Conservation (phyloP, 2,329 filamentous ascomycete species). For the Rhynchosporium agropyri region DNA sequence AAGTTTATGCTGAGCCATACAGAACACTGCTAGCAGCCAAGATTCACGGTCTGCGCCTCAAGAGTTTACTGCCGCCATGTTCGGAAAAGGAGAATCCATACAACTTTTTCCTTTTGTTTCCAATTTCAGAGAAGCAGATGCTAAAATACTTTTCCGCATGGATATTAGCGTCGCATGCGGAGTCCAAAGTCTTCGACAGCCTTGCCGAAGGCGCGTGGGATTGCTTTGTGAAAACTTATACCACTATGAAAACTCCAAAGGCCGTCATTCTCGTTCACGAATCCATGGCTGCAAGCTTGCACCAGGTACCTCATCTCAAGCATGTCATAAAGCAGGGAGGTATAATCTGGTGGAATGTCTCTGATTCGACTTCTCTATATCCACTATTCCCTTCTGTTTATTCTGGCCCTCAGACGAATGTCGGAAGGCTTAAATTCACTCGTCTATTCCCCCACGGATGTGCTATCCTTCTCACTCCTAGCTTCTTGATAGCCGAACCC, state of each 20-base stretch:
- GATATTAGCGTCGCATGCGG: constrained; percentile 47
- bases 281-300: constrained; percentile 29
- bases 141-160: constrained; percentile 49
- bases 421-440: constrained; percentile 45
- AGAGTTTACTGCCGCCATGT: constrained; percentile 26
- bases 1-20: constrained; percentile 23
- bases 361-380: constrained; percentile 29
- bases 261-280: constrained; percentile 40
- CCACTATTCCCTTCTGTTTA: constrained; percentile 40
- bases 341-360: constrained; percentile 36
- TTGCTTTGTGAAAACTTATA: constrained; percentile 45
- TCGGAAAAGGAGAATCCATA: constrained; percentile 23
- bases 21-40: constrained; percentile 25
- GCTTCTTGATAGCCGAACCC: constrained; percentile 53
- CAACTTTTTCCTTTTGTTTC: constrained; percentile 55
- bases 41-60: constrained; percentile 34
- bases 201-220: constrained; percentile 51
- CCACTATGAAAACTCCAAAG: neutral
- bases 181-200: constrained; percentile 49
- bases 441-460: constrained; percentile 50
- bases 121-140: constrained; percentile 43
- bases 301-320: constrained; percentile 29
- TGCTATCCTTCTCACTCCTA: constrained; percentile 53
- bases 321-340: constrained; percentile 11
- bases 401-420: constrained; percentile 26